A percentile compares a stretch with the other conserved stretches of the same genome.
Conservation (phyloP, 768 basidiomycete genomes). For the Suillus fuscotomentosus region DNA sequence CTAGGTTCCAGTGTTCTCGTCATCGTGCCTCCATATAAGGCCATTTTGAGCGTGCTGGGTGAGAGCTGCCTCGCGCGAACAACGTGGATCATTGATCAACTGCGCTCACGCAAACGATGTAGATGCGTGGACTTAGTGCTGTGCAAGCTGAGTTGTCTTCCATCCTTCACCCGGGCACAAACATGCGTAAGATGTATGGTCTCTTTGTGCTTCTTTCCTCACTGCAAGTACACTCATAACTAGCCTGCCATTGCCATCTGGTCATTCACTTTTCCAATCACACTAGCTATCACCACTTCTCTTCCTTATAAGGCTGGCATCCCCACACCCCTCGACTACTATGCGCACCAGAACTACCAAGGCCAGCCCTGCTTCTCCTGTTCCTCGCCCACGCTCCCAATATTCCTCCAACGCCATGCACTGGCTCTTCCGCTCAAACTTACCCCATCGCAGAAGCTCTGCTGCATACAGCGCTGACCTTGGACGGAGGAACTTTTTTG, state of each 20-base stretch:
- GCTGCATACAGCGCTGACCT: slow-evolving; percentile 59
- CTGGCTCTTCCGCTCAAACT: slow-evolving; percentile 76
- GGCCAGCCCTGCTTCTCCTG: slow-evolving; percentile 18
- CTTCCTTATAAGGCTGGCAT: slow-evolving; percentile 13
- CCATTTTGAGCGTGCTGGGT: background rate
- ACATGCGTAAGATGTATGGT: slow-evolving; percentile 26
- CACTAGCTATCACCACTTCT: slow-evolving; percentile 10
- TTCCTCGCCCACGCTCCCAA: slow-evolving; percentile 27
- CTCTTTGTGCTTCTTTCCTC: slow-evolving; percentile 15
- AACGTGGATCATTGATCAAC: slow-evolving; percentile 22
- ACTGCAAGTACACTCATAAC: slow-evolving; percentile 16
- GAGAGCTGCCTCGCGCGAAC: slow-evolving; percentile 18
- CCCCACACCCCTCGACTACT: slow-evolving; percentile 6
- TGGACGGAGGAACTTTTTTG: slow-evolving; percentile 73
- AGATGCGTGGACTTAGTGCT: slow-evolving; percentile 32
- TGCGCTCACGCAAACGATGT: slow-evolving; percentile 16
- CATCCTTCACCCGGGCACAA: slow-evolving; percentile 12
- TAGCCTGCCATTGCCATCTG: slow-evolving; percentile 4
- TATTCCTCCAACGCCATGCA: slow-evolving; percentile 44
- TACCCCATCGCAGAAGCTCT: slow-evolving; percentile 58
- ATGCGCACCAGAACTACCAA: slow-evolving; percentile 28
- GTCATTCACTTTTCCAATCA: slow-evolving; percentile 6
- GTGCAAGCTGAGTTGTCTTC: slow-evolving; percentile 11
- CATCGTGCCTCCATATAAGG: background rate
- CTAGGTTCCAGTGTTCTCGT: background rate